Evolutionary conservation across 148 eudicot species (phyloP).

Genomic region (Vaccinium darrowii): DNA sequence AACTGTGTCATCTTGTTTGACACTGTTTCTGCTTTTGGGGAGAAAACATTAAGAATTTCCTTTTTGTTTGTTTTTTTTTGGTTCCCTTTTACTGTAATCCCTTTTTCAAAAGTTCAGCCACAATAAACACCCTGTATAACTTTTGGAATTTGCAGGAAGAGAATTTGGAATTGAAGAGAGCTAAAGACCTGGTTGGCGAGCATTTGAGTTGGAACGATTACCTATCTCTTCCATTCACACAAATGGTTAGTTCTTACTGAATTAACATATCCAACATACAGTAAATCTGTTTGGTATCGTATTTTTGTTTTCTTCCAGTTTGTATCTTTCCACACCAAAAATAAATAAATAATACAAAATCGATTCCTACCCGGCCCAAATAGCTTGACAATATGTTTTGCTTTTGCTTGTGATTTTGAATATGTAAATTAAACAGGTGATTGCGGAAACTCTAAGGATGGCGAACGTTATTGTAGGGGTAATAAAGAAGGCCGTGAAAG

Average conservation of each 20-base stretch:
- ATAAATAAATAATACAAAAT: no score
- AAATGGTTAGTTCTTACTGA: slow-evolving; percentile 43
- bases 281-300: neutral
- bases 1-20: no score
- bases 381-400: neutral
- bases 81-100: neutral
- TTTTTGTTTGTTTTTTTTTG: neutral
- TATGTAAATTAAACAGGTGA: slow-evolving; percentile 47
- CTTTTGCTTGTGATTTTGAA: neutral
- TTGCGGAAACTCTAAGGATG: slow-evolving; percentile 80
- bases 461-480: slow-evolving; percentile 81
- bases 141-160: slow-evolving; percentile 55
- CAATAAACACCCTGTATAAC: neutral
- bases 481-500: slow-evolving; percentile 83
- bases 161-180: slow-evolving; percentile 60
- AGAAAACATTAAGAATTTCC: neutral
- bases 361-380: no score
- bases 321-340: neutral
- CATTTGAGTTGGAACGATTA: slow-evolving; percentile 74
- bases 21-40: no score
- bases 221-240: slow-evolving; percentile 72
- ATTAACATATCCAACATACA: neutral
- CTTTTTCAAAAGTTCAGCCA: neutral
- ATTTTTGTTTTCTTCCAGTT: neutral
- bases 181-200: slow-evolving; percentile 52